A percentile compares a stretch with the other conserved stretches of the same genome.
Evolutionary conservation across 192 early-diverging fungal species (phyloP).

Genomic region (Umbelopsis sp.): DNA sequence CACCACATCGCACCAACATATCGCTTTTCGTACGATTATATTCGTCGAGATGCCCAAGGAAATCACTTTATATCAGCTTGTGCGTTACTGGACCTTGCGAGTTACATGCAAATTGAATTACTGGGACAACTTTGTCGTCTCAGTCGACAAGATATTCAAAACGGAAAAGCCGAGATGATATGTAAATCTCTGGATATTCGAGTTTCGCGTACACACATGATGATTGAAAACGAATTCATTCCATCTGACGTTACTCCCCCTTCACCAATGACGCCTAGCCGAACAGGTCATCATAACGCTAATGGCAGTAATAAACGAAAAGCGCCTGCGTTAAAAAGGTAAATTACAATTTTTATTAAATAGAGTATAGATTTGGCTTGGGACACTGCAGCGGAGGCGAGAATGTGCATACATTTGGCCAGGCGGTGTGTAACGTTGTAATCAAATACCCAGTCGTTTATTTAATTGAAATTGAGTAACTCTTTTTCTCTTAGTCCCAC

Average conservation of each 20-base stretch:
- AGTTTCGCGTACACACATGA: background rate
- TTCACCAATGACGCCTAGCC: slow-evolving; percentile 4
- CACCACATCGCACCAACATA: background rate
- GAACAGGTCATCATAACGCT: background rate
- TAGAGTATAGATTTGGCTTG: background rate
- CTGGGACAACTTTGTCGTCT: background rate
- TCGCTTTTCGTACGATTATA: background rate
- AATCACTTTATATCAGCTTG: background rate
- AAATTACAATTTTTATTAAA: background rate
- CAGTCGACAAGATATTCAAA: background rate
- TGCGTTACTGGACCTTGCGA: background rate
- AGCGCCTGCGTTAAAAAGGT: background rate
- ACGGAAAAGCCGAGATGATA: background rate
- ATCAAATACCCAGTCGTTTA: background rate
- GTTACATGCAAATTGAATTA: slow-evolving; percentile 1
- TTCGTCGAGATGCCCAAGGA: slow-evolving; percentile 4
- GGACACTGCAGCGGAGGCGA: slow-evolving; percentile 6
- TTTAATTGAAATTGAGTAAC: background rate
- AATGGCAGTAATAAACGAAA: slow-evolving; percentile 9
- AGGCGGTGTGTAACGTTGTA: slow-evolving; percentile 5
- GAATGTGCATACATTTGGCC: background rate
- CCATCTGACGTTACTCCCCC: slow-evolving; percentile 1
- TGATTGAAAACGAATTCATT: slow-evolving; percentile 11
- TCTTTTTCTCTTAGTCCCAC: background rate
- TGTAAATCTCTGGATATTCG: slow-evolving; percentile 10